Evolutionary conservation across 2,329 filamentous ascomycete genomes (phyloP).

Genomic region (Alternaria metachromatica): DNA sequence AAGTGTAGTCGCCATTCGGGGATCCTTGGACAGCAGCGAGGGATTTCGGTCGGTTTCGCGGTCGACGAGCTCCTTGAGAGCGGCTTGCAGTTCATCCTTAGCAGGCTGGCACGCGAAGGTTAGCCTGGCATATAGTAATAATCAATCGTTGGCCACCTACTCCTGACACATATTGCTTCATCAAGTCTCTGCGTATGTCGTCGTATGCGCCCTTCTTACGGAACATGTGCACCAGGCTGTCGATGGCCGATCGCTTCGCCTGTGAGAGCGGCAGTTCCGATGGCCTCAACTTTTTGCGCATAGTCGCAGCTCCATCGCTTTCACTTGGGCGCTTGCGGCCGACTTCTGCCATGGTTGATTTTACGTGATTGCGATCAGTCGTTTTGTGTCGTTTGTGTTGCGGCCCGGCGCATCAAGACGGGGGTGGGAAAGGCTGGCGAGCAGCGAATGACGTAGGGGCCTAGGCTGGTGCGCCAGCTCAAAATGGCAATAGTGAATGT

Average conservation of each 20-base stretch:
- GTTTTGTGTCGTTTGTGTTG: not conserved
- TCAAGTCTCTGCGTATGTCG: slow-evolving; percentile 75
- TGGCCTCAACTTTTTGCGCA: slow-evolving; percentile 70
- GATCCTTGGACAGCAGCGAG: slow-evolving; percentile 73
- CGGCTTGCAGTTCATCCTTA: slow-evolving; percentile 69
- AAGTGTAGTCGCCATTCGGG: slow-evolving; percentile 74
- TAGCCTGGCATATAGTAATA: not conserved
- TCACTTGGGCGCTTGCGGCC: slow-evolving; percentile 40
- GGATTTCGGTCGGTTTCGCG: slow-evolving; percentile 78
- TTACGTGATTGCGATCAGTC: slow-evolving; percentile 4
- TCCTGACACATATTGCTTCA: slow-evolving; percentile 74
- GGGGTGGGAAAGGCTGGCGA: not conserved
- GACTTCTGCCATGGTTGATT: slow-evolving; percentile 41
- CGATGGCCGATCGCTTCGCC: slow-evolving; percentile 75
- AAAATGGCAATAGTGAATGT: slow-evolving; percentile 7
- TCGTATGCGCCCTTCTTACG: slow-evolving; percentile 89
- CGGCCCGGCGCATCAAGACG: slow-evolving; percentile 2
- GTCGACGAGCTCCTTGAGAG: slow-evolving; percentile 73
- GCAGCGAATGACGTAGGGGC: slow-evolving; percentile 7
- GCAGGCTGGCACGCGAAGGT: slow-evolving; percentile 62
- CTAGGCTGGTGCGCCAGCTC: not conserved
- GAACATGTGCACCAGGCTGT: slow-evolving; percentile 77
- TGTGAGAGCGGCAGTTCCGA: slow-evolving; percentile 77
- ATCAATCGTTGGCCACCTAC: slow-evolving; percentile 57
- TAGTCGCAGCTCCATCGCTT: slow-evolving; percentile 36